Evolutionary conservation across 768 basidiomycete species (phyloP).

Genomic region (Mycena filopes): DNA sequence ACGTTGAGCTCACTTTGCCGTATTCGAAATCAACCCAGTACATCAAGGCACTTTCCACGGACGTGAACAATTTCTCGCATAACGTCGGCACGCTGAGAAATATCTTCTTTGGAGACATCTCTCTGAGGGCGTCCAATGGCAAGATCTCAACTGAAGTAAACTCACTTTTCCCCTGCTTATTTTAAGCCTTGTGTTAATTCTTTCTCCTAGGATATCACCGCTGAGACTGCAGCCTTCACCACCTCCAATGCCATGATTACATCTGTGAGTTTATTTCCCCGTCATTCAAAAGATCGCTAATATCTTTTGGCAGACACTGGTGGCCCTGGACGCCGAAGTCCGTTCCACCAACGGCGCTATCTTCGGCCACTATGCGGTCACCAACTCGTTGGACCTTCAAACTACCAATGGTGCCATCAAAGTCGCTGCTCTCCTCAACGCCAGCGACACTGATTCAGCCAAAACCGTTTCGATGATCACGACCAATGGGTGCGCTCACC

Average conservation of each 20-base stretch:
- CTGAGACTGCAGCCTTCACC: constrained; percentile 30
- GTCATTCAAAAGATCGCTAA: neutral
- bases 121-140: constrained; percentile 48
- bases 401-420: constrained; percentile 56
- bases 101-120: constrained; percentile 45
- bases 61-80: constrained; percentile 52
- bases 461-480: constrained; percentile 48
- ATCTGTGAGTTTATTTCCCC: constrained; percentile 8
- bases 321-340: constrained; percentile 40
- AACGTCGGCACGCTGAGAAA: constrained; percentile 46
- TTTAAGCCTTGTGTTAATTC: neutral
- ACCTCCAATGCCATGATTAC: constrained; percentile 38
- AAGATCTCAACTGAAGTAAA: constrained; percentile 46
- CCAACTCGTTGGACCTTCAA: constrained; percentile 47
- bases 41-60: constrained; percentile 57
- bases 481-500: constrained; percentile 52
- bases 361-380: constrained; percentile 52
- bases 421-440: constrained; percentile 49
- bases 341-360: constrained; percentile 52
- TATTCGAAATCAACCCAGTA: constrained; percentile 36
- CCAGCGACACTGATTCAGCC: constrained; percentile 35
- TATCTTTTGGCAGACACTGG: constrained; percentile 43
- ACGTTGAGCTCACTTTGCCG: constrained; percentile 52
- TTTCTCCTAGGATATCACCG: constrained; percentile 35
- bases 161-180: constrained; percentile 10